A percentile compares a stretch with the other conserved stretches of the same genome.
These are phyloP conservation scores for Trypanosoma avium DNA, from an alignment of 208 protist genomes.

Conservation along the genomic window DNA sequence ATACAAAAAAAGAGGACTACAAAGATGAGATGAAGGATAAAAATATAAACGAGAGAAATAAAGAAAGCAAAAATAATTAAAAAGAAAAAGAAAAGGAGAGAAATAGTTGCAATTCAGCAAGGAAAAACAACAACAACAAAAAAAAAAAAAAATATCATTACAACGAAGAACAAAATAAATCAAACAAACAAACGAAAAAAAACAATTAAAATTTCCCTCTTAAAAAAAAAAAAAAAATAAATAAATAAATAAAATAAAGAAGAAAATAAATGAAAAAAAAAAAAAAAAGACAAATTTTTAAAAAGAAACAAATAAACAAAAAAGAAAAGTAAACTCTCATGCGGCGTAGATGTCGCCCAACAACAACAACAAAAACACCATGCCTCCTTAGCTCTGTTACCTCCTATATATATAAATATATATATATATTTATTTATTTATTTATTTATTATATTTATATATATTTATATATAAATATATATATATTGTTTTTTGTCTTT, in stretches of 20 bases:
- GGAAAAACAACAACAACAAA: background rate
- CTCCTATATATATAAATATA: conserved; percentile 9
- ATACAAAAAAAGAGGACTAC: too few relatives aligned
- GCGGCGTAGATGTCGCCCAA: too few relatives aligned
- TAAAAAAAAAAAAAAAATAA: too few relatives aligned
- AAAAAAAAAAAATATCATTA: background rate
- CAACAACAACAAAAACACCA: too few relatives aligned
- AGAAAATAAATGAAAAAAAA: too few relatives aligned
- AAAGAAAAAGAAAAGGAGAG: background rate
- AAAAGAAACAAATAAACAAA: too few relatives aligned
- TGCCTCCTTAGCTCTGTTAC: conserved; percentile 26
- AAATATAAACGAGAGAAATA: too few relatives aligned
- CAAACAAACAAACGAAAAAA: conserved; percentile 3
- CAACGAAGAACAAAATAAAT: background rate
- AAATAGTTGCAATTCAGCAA: too few relatives aligned
- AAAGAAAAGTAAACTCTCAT: too few relatives aligned
- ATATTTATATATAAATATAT: conserved; percentile 10
- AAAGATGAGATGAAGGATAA: too few relatives aligned
- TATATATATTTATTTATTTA: conserved; percentile 16
- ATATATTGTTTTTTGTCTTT: conserved; percentile 23
- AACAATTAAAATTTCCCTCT: background rate
- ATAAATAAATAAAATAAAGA: too few relatives aligned
- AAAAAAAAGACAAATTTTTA: too few relatives aligned
- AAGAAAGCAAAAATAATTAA: conserved; percentile 7
- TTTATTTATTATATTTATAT: conserved; percentile 13